Base-by-base conservation (phyloP, 176 grass and related monocot species). In the Oryza coarctata region DNA sequence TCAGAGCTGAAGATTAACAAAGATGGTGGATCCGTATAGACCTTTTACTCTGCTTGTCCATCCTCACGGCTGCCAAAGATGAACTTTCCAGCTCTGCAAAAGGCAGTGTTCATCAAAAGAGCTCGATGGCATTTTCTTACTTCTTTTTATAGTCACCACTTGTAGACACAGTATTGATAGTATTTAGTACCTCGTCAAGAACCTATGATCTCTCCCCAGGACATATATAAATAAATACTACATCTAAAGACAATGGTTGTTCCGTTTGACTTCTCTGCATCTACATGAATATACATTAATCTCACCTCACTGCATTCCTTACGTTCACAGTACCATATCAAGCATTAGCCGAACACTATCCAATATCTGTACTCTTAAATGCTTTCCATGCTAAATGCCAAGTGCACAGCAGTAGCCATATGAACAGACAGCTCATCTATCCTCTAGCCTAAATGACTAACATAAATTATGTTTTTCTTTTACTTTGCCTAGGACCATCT, bases 61-160 rank as follows among this genome's bases (percentile, higher is more conserved):
- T 39, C 45, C 12, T 81, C 58, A 64, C 57, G 36, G 64, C 55
- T 63, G 87, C 64, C 82, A 77, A 45, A 36, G 87, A 75, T 49
- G 31, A 75, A 38, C 87, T 81, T 89, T 89, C 87, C 77, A 81
- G 82, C 76, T 52, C 60, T 61, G 49, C 75, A 50, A 40, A 80
- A 31, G 14, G 29, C 28, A 23, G 49, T n/a, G 18, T 39, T 73
- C 76, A 29, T 68, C 45, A 35, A 35, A 84, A 68, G 60, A 49
- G 45, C 29, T 74, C 28, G 35, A 45, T 78, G 50, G 6, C 50
- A 55, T 55, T 55, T 22, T 55, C 50, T 22, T 17, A n/a, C 47
- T 52, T 52, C 17, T 52, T 52, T 52, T 52, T 18, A 52, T 52
- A 17, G 15, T 49, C 43, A 45, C 43, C 43, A 45, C 43, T 45